Conservation (phyloP, 2,329 filamentous ascomycete species). For the Penicillium griseofulvum region DNA sequence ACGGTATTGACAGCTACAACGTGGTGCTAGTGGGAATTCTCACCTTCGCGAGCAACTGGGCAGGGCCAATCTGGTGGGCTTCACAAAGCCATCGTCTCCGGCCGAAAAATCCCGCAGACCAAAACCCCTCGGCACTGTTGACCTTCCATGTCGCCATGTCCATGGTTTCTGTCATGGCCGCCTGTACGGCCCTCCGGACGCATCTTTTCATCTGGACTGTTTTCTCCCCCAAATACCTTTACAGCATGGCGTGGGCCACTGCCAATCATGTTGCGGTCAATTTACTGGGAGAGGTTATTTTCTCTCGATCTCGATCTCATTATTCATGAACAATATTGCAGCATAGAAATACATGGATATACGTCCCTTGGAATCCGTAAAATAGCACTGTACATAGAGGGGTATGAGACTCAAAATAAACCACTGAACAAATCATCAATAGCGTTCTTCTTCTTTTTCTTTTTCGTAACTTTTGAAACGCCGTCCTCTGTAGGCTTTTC, state of each 20-base stretch:
- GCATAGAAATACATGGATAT: neutral
- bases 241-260: constrained; percentile 82
- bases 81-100: constrained; percentile 53
- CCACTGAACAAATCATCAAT: constrained; percentile 72
- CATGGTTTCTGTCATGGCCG: constrained; percentile 75
- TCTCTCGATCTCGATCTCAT: constrained; percentile 7
- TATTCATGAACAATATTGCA: neutral
- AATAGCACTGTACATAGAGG: neutral
- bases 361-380: neutral
- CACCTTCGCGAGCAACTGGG: constrained; percentile 88
- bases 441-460: constrained; percentile 61
- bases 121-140: constrained; percentile 57
- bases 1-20: constrained; percentile 80
- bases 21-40: constrained; percentile 75
- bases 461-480: constrained; percentile 13
- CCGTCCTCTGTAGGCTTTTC: too few relatives aligned
- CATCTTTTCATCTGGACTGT: constrained; percentile 99
- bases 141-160: constrained; percentile 69
- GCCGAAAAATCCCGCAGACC: constrained; percentile 22
- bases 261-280: constrained; percentile 78
- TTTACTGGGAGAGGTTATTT: constrained; percentile 53
- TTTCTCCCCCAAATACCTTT: constrained; percentile 95
- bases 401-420: constrained; percentile 41
- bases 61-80: constrained; percentile 83
- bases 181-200: constrained; percentile 77